These are phyloP conservation scores for Ceratobasidium sp. DNA, from an alignment of 1,284 basidiomycete genomes.

Conservation along the genomic window DNA sequence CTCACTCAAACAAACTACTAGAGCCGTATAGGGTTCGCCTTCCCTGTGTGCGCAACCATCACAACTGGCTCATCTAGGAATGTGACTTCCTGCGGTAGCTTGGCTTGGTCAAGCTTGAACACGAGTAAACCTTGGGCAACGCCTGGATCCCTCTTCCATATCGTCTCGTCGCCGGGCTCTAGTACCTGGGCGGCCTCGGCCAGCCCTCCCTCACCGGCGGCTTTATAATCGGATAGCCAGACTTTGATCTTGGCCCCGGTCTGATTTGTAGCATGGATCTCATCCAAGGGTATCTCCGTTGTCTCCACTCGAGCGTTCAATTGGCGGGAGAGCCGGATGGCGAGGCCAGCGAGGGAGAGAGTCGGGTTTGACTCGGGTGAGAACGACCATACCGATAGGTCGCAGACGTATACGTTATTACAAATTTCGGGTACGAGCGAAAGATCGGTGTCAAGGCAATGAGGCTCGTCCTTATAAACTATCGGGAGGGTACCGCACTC, in stretches of 20 bases:
- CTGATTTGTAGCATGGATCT: constrained; percentile 31
- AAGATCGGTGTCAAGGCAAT: constrained; percentile 1
- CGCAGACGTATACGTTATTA: constrained; percentile 49
- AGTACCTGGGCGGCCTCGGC: not conserved
- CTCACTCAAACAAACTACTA: not conserved
- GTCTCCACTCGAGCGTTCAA: constrained; percentile 1
- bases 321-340: constrained; percentile 46
- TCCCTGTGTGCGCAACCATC: constrained; percentile 4
- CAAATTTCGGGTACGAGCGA: constrained; percentile 10
- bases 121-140: constrained; percentile 28
- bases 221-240: constrained; percentile 8
- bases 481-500: constrained; percentile 47
- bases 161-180: not conserved
- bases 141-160: constrained; percentile 4
- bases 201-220: not conserved
- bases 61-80: not conserved
- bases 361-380: constrained; percentile 49
- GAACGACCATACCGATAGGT: constrained; percentile 50
- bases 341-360: constrained; percentile 49
- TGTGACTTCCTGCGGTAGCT: not conserved
- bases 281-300: not conserved
- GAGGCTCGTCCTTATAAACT: not conserved
- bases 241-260: constrained; percentile 38
- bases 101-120: constrained; percentile 19
- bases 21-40: not conserved